Conservation (phyloP, 208 protist genomes). For the Herpetomonas samuelpessoai region DNA sequence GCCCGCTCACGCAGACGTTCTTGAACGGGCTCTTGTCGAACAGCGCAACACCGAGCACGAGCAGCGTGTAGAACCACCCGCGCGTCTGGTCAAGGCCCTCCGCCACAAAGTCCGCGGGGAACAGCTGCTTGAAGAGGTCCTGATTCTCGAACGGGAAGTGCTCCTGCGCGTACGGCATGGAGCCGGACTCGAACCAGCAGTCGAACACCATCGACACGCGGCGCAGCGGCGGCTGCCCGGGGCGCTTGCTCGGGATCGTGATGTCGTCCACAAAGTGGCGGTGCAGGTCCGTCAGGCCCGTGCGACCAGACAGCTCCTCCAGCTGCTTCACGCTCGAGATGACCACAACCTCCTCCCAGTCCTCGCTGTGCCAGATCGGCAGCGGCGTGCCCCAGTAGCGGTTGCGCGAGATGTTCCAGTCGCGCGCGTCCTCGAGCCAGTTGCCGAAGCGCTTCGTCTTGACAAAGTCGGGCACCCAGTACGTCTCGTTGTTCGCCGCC, state of each 20-base stretch:
- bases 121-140: constrained; percentile 89
- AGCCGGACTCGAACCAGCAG: constrained; percentile 99
- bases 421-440: constrained; percentile 97
- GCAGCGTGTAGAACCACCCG: constrained; percentile 99
- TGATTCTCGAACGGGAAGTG: constrained; percentile 99
- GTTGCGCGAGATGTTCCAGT: constrained; percentile 99
- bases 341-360: constrained; percentile 96
- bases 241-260: constrained; percentile 96
- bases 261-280: constrained; percentile 97
- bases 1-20: constrained; percentile 99
- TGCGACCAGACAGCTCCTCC: constrained; percentile 91
- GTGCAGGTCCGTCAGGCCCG: constrained; percentile 96
- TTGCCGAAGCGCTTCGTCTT: constrained; percentile 99
- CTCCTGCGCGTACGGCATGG: constrained; percentile 99
- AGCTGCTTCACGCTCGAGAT: constrained; percentile 97
- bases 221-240: constrained; percentile 80
- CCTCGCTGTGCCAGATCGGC: constrained; percentile 98
- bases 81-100: constrained; percentile 99
- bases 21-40: constrained; percentile 98
- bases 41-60: constrained; percentile 98
- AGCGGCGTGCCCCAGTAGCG: constrained; percentile 99
- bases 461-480: constrained; percentile 98
- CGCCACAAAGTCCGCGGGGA: constrained; percentile 99
- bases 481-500: constrained; percentile 92
- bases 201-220: constrained; percentile 99